Percentiles rank a stretch among this genome's conserved stretches.
These are phyloP conservation scores for Thelephora terrestris DNA, from an alignment of 1,284 basidiomycete genomes.

Conservation along the genomic window DNA sequence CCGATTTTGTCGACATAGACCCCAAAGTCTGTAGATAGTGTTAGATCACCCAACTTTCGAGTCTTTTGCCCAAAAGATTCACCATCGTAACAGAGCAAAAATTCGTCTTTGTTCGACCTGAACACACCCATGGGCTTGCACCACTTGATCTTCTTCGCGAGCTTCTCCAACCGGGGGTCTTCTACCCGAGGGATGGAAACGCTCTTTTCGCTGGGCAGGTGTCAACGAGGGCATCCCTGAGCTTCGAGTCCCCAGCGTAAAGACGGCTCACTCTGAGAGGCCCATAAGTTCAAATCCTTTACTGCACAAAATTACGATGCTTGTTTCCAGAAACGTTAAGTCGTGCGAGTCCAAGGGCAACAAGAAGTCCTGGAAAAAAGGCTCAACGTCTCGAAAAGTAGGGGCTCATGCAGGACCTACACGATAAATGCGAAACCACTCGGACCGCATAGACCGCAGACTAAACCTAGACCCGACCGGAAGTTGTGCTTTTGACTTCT, in stretches of 20 bases:
- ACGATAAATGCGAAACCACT: conserved; percentile 89
- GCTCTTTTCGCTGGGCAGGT: conserved; percentile 59
- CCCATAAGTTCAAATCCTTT: too few species aligned
- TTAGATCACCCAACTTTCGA: conserved; percentile 21
- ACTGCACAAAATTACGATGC: too few species aligned
- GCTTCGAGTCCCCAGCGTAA: too few species aligned
- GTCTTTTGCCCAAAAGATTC: conserved; percentile 14
- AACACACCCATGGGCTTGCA: conserved; percentile 96
- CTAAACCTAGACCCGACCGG: conserved; percentile 65
- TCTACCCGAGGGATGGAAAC: conserved; percentile 79
- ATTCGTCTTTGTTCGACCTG: conserved; percentile 80
- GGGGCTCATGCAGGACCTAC: conserved; percentile 27
- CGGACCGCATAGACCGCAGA: conserved; percentile 67
- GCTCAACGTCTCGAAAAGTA: conserved; percentile 41
- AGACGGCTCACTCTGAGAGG: too few species aligned
- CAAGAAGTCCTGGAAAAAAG: too few species aligned
- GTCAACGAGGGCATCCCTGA: conserved; percentile 10
- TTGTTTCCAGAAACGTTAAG: too few species aligned
- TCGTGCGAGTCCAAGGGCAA: conserved; percentile 83
- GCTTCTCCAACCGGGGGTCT: conserved; percentile 58
- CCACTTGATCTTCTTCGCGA: conserved; percentile 78
- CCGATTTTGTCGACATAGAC: conserved; percentile 86
- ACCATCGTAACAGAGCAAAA: conserved; percentile 91
- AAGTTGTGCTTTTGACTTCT: conserved; percentile 54
- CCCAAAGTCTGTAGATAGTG: conserved; percentile 73